phyloP scores from a whole-genome alignment of 306 rosid species.

The Luffa aegyptiaca region DNA sequence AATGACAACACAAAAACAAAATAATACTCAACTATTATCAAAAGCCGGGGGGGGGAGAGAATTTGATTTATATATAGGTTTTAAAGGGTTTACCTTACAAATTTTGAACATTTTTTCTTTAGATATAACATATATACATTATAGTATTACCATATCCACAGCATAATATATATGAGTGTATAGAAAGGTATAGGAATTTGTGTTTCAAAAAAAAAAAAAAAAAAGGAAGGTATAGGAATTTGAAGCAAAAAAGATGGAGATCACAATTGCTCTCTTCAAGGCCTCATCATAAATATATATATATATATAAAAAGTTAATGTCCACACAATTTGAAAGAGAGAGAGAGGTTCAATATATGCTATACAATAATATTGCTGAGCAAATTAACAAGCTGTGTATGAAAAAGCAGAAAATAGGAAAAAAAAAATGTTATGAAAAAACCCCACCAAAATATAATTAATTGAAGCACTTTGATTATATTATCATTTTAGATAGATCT shows the following conservation, averaged over 20 bases:
- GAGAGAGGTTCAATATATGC: too few relatives aligned
- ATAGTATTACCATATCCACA: neutral
- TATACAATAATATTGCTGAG: too few relatives aligned
- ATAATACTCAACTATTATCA: neutral
- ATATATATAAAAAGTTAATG: neutral
- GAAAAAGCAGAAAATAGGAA: too few relatives aligned
- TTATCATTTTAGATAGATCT: too few relatives aligned
- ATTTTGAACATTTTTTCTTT: neutral
- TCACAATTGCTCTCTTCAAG: constrained; percentile 20
- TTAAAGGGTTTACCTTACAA: neutral
- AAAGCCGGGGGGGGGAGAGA: neutral
- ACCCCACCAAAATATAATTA: too few relatives aligned
- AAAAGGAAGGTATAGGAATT: constrained; percentile 7
- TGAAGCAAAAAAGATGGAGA: constrained; percentile 19
- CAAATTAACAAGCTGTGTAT: too few relatives aligned
- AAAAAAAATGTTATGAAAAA: too few relatives aligned
- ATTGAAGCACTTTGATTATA: too few relatives aligned
- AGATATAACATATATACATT: neutral
- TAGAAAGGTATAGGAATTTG: constrained; percentile 11
- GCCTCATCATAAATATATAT: constrained; percentile 11
- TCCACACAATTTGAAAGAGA: neutral
- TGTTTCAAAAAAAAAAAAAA: too few relatives aligned
- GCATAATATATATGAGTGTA: neutral
- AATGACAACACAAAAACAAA: neutral
- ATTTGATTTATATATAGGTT: neutral